Percentiles rank a stretch among this genome's conserved stretches.
Evolutionary conservation across 148 eudicot genomes (phyloP).

Genomic region (Beta vulgaris): DNA sequence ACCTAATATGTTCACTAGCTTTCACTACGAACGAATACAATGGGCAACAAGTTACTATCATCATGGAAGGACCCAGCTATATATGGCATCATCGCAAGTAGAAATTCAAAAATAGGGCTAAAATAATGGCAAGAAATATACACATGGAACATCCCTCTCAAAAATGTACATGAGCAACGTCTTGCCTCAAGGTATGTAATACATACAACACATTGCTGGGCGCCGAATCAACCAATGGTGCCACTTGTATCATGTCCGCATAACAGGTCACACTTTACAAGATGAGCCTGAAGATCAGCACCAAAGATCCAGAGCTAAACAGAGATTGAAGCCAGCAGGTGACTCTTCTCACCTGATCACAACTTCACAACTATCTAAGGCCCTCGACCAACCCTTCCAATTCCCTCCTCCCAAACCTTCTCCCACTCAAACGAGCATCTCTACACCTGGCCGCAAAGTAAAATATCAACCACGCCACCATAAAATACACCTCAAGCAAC

Average conservation of each 20-base stretch:
- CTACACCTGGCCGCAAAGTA: slow-evolving; percentile 67
- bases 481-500: slow-evolving; percentile 73
- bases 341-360: slow-evolving; percentile 26
- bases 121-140: slow-evolving; percentile 30
- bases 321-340: slow-evolving; percentile 21
- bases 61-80: slow-evolving; percentile 15
- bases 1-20: not conserved
- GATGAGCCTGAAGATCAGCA: slow-evolving; percentile 17
- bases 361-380: slow-evolving; percentile 35
- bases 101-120: slow-evolving; percentile 22
- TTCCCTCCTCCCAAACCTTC: slow-evolving; percentile 79
- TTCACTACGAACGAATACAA: slow-evolving; percentile 13
- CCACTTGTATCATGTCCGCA: slow-evolving; percentile 17
- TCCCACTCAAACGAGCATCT: slow-evolving; percentile 62
- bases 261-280: slow-evolving; percentile 15
- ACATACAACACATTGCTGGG: slow-evolving; percentile 32
- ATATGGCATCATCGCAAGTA: slow-evolving; percentile 21
- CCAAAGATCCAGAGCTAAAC: slow-evolving; percentile 14
- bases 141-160: slow-evolving; percentile 27
- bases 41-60: slow-evolving; percentile 11
- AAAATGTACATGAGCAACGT: slow-evolving; percentile 24
- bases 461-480: slow-evolving; percentile 79
- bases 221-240: slow-evolving; percentile 21
- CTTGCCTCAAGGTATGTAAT: slow-evolving; percentile 26
- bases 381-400: slow-evolving; percentile 65